Base-by-base conservation (phyloP, 1,284 basidiomycete species). In the Ceratobasidium sp. region DNA sequence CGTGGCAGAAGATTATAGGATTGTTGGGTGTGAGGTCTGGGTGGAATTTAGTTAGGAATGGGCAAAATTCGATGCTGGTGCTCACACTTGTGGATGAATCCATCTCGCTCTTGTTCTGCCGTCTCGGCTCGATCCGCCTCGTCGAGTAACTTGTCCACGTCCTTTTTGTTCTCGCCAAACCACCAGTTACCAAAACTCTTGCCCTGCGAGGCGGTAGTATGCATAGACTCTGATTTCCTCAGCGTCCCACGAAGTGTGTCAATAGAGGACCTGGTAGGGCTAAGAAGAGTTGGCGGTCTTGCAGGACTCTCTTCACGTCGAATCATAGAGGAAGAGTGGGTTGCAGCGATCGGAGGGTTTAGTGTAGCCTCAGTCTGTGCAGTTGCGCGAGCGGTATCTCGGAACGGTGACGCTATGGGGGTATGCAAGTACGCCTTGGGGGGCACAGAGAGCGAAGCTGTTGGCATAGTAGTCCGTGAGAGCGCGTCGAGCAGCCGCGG, bases 1-100 rank as follows among this genome's bases (percentile, higher is more conserved):
- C 96, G 80, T 98, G 96, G 78, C 96, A 97, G 82, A 98, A 97
- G 2, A 98, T 92, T 57, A 98, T 83, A 0, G 96, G 96, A 78
- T 95, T 89, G 76, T 88, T 87, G 0, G 96, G 93, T 1, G 93
- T 86, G 1, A 87, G 87, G 80, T 96, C 91, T 92, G 79, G 33
- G 77, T 65, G 36, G 60, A 54, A 71, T 59, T 54, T 19, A 33
- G 31, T 75, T 45, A 45, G 65, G 56, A 73, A 41, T 57, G 48
- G 44, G 2, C 29, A 59, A 54, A 53, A 56, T 14, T 29, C 17
- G 5, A 9, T 41, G 74, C 56, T 50, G 48, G 31, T 15, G 87
- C 89, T 78, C 77, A 93, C 94, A 95, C 82, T 93, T 93, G 78
- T 88, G 87, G 72, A 86, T 82, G n/a, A 92, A 85, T 33, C 86